A percentile compares a stretch with the other conserved stretches of the same genome.
Evolutionary conservation across 257 asterid genomes (phyloP).

Genomic region (Echium plantagineum): DNA sequence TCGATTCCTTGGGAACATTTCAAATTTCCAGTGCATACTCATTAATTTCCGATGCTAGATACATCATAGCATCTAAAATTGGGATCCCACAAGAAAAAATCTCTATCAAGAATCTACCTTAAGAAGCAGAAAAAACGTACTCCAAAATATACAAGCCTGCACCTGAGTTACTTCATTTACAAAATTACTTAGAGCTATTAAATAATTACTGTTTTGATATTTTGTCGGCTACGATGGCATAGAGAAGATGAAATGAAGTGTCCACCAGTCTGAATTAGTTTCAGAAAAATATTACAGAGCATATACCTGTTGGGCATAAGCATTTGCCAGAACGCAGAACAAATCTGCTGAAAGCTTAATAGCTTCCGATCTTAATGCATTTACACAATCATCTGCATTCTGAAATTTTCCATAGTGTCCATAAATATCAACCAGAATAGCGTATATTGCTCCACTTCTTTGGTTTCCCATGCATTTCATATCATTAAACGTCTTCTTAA

Average conservation of each 20-base stretch:
- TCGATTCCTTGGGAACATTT: not conserved
- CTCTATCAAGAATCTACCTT: not conserved
- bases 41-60: too few relatives aligned
- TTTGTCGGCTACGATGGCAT: not conserved
- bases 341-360: conserved; percentile 53
- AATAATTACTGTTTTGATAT: not conserved
- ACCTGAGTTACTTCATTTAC: too few relatives aligned
- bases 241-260: not conserved
- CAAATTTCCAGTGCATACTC: too few relatives aligned
- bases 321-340: conserved; percentile 79
- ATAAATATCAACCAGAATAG: conserved; percentile 66
- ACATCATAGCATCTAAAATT: too few relatives aligned
- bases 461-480: conserved; percentile 58
- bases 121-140: not conserved
- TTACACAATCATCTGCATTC: conserved; percentile 53
- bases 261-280: not conserved
- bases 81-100: too few relatives aligned
- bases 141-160: not conserved
- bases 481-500: conserved; percentile 39
- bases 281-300: conserved; percentile 1
- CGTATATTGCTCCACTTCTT: conserved; percentile 62
- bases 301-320: conserved; percentile 80
- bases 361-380: conserved; percentile 57
- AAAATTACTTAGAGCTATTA: not conserved
- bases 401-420: conserved; percentile 71